phyloP scores from a whole-genome alignment of 2,329 filamentous ascomycete species.

The Daldinia sp. region DNA sequence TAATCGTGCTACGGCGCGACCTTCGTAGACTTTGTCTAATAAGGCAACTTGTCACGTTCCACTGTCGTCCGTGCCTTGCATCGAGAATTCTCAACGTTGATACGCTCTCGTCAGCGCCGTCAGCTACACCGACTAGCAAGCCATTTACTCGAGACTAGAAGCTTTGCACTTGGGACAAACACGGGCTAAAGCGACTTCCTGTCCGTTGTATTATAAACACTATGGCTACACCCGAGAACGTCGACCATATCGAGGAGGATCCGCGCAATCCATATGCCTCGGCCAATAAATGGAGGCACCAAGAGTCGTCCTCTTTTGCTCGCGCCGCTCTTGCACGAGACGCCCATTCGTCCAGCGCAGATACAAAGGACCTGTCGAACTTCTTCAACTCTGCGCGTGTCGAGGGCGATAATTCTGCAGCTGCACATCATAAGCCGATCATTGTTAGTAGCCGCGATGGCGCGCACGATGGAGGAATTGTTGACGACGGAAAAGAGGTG shows the following conservation, averaged over 20 bases:
- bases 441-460: slow-evolving; percentile 53
- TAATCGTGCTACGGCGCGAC: slow-evolving; percentile 11
- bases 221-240: slow-evolving; percentile 39
- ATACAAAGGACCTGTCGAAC: slow-evolving; percentile 61
- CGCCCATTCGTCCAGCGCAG: slow-evolving; percentile 50
- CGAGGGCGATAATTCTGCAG: slow-evolving; percentile 50
- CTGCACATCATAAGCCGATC: slow-evolving; percentile 57
- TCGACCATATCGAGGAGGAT: slow-evolving; percentile 45
- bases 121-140: slow-evolving; percentile 25
- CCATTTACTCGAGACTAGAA: slow-evolving; percentile 2
- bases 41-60: slow-evolving; percentile 21
- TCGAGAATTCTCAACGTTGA: slow-evolving; percentile 9
- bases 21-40: slow-evolving; percentile 9
- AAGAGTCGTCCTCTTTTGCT: slow-evolving; percentile 66
- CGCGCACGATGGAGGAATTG: slow-evolving; percentile 35
- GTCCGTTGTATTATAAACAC: slow-evolving; percentile 1
- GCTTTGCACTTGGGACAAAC: not conserved
- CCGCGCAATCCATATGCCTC: slow-evolving; percentile 64
- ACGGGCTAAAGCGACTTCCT: not conserved
- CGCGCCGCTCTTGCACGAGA: slow-evolving; percentile 56
- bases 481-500: slow-evolving; percentile 64
- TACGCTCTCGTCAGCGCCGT: slow-evolving; percentile 17
- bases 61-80: slow-evolving; percentile 8
- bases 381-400: slow-evolving; percentile 65
- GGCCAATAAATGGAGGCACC: slow-evolving; percentile 67